Percentiles rank a stretch among this genome's conserved stretches.
Conservation (phyloP, 139 green algal genomes). For the Chlorella sp. region DNA sequence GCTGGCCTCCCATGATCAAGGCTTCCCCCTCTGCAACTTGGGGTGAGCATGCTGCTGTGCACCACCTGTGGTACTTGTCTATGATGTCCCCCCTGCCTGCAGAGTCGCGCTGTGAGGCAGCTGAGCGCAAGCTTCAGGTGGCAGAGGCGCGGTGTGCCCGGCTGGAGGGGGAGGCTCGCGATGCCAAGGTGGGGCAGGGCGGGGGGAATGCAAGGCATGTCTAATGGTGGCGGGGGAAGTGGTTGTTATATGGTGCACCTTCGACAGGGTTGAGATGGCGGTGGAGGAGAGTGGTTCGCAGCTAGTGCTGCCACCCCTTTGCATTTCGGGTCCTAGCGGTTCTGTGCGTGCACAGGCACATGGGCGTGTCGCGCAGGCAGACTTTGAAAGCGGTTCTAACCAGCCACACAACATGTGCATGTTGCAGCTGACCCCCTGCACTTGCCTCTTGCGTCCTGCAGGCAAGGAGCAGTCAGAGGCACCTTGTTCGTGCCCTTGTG, state of each 20-base stretch:
- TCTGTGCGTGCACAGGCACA: too few species aligned
- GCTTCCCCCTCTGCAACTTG: not conserved
- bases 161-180: constrained; percentile 4
- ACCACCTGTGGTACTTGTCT: not conserved
- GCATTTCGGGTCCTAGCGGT: too few species aligned
- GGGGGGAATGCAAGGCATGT: too few species aligned
- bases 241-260: not conserved
- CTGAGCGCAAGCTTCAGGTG: constrained; percentile 19
- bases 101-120: constrained; percentile 39
- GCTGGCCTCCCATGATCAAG: not conserved
- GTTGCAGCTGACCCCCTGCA: too few species aligned
- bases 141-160: not conserved
- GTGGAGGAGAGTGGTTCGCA: too few species aligned
- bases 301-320: too few species aligned
- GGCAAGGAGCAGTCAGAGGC: not conserved
- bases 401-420: too few species aligned
- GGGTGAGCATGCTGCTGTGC: not conserved
- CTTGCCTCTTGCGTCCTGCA: not conserved
- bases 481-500: not conserved
- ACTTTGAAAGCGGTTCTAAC: too few species aligned
- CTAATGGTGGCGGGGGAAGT: not conserved
- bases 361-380: too few species aligned
- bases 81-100: not conserved
- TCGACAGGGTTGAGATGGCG: too few species aligned
- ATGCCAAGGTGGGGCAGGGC: constrained; percentile 1